Percentiles rank a stretch among this genome's conserved stretches.
Evolutionary conservation across 805 yeast genomes (phyloP).

Genomic region (Citeromyces matritensis): DNA sequence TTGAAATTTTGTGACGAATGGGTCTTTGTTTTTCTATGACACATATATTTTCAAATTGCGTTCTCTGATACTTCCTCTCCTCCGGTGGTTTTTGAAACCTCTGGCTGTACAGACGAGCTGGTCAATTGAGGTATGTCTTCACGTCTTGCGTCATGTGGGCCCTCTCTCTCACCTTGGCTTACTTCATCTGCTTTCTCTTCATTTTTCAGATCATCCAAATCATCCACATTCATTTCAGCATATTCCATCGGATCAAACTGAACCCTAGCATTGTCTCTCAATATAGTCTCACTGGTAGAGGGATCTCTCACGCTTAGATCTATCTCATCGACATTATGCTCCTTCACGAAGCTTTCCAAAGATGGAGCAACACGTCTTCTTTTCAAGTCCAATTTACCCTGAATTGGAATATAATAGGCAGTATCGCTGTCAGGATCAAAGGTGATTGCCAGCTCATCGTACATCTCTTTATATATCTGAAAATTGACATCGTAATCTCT

Average conservation of each 20-base stretch:
- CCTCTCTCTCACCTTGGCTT: slow-evolving; percentile 20
- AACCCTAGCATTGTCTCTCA: slow-evolving; percentile 55
- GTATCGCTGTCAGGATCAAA: slow-evolving; percentile 37
- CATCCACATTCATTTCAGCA: slow-evolving; percentile 17
- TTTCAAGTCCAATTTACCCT: slow-evolving; percentile 67
- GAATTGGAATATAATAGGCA: slow-evolving; percentile 67
- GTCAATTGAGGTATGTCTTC: too few species aligned
- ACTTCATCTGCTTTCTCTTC: neutral
- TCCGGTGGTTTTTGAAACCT: too few species aligned
- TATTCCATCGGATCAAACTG: slow-evolving; percentile 70
- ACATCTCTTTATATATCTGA: slow-evolving; percentile 22
- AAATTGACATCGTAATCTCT: slow-evolving; percentile 72
- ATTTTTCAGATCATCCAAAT: slow-evolving; percentile 1
- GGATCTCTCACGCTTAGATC: slow-evolving; percentile 57
- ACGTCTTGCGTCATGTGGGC: too few species aligned
- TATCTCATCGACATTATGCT: slow-evolving; percentile 44
- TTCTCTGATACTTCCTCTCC: too few species aligned
- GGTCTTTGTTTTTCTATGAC: too few species aligned
- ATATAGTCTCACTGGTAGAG: slow-evolving; percentile 49
- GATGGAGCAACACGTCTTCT: slow-evolving; percentile 64
- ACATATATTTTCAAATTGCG: too few species aligned
- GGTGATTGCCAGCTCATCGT: slow-evolving; percentile 55
- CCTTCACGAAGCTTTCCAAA: slow-evolving; percentile 37
- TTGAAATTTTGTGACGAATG: neutral
- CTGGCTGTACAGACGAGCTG: too few species aligned